phyloP scores from a whole-genome alignment of 768 basidiomycete species.

The Hygrocybe punicea region DNA sequence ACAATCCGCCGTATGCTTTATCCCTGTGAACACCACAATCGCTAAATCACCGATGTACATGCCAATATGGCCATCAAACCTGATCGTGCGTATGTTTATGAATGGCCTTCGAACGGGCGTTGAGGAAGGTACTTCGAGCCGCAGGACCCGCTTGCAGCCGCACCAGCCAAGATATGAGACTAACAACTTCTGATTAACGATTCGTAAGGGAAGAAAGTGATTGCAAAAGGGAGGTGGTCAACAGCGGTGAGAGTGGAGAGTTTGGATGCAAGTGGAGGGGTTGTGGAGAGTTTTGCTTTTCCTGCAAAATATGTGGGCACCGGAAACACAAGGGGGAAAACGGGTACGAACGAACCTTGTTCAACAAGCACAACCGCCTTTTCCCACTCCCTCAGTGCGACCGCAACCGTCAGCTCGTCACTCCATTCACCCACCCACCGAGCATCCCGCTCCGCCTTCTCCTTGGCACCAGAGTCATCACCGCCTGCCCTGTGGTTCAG shows the following conservation, averaged over 20 bases:
- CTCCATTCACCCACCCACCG: conserved; percentile 90
- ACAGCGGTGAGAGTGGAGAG: conserved; percentile 62
- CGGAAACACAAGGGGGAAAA: not conserved
- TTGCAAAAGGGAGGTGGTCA: conserved; percentile 66
- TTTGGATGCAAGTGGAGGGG: conserved; percentile 53
- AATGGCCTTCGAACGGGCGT: conserved; percentile 72
- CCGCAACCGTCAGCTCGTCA: conserved; percentile 87
- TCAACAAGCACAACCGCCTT: conserved; percentile 83
- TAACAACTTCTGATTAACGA: conserved; percentile 70
- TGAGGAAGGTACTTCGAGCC: conserved; percentile 80
- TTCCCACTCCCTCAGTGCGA: conserved; percentile 85
- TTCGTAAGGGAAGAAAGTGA: conserved; percentile 73
- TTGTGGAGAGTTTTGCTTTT: conserved; percentile 56
- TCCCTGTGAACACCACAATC: conserved; percentile 86
- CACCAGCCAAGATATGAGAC: conserved; percentile 66
- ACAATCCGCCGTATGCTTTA: conserved; percentile 98
- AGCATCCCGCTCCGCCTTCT: conserved; percentile 74
- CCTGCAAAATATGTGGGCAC: conserved; percentile 36
- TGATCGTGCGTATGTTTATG: conserved; percentile 79
- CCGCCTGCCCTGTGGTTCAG: conserved; percentile 56
- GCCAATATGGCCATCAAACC: conserved; percentile 83
- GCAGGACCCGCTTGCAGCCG: conserved; percentile 75
- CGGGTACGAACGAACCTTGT: conserved; percentile 51
- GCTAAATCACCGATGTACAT: conserved; percentile 85
- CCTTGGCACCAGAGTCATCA: conserved; percentile 58